Evolutionary conservation across 495 filamentous ascomycete genomes (phyloP), one percentile per base, ranked within the genome.

Genomic region (Staphylotrichum tortipilum): DNA sequence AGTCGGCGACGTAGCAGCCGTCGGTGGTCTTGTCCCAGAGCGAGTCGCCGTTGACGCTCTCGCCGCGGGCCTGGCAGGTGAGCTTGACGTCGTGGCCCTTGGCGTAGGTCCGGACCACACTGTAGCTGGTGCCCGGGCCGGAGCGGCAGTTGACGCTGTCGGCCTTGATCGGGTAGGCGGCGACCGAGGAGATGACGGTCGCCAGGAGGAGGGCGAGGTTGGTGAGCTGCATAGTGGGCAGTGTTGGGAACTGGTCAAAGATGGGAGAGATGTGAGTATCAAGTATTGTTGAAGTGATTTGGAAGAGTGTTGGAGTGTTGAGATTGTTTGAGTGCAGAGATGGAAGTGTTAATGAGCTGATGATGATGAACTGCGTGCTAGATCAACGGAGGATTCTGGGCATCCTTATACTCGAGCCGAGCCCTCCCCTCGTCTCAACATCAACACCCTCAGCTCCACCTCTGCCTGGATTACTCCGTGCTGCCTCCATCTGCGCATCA

Each of bases 21-120:
- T 63, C 58, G 14, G 26, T 10, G 15, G 60, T 63, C 51, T 63
- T 60, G 58, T 61, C 57, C 60, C 60, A 63, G 51, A 63, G 54
- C 36, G 30, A 31, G 49, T 61, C 46, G 48, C 57, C 57, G 7
- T 29, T 14, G 43, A 60, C 44, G 45, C 3, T n/a, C 23, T 47
- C 28, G 47, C 60, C 57, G 39, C 28, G 35, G 10, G 48, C 54
- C 29, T 61, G 58, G 58, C 60, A 63, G 34, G 38, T 54, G 12
- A 63, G 31, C 11, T 42, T 43, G 49, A 63, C 50, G 17, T 56
- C 54, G 37, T 19, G 11, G 34, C 45, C 43, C 18, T 47, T 47
- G 1, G 21, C 15, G 58, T 63, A 63, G 12, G 52, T 26, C 31
- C 35, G 47, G 36, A 50, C 42, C 40, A 56, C 48, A n/a, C n/a